Conservation (phyloP, 2,329 filamentous ascomycete species). For the Aureobasidium sp. region DNA sequence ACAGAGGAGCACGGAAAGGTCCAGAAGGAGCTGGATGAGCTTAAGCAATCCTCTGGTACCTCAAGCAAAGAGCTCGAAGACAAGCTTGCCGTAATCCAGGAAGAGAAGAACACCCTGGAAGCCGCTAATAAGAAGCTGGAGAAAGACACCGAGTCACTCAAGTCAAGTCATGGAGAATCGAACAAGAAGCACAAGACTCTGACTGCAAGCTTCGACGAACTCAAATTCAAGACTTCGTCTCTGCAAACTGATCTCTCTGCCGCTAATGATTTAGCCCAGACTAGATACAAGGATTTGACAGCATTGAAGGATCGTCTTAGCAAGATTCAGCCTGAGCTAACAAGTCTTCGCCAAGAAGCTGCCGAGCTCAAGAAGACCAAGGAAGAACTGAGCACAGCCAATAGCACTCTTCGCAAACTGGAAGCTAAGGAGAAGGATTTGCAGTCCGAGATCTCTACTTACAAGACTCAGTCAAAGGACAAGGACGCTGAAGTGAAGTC, state of each 20-base stretch:
- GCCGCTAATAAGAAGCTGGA: conserved; percentile 74
- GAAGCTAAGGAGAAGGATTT: conserved; percentile 88
- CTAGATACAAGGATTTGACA: conserved; percentile 87
- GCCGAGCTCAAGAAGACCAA: conserved; percentile 77
- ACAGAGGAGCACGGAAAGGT: conserved; percentile 23
- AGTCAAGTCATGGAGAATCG: conserved; percentile 50
- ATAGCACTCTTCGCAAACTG: conserved; percentile 73
- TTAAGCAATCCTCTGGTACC: conserved; percentile 21
- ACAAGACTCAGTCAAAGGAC: conserved; percentile 75
- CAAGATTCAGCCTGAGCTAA: conserved; percentile 88
- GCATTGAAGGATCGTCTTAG: conserved; percentile 83
- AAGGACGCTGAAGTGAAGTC: conserved; percentile 82
- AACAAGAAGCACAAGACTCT: conserved; percentile 63
- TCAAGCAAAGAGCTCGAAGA: conserved; percentile 68
- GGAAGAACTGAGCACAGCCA: conserved; percentile 74
- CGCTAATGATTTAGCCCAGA: conserved; percentile 86
- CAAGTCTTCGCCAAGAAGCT: conserved; percentile 80
- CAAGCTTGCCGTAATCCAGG: conserved; percentile 53
- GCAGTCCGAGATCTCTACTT: conserved; percentile 73
- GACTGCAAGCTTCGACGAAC: conserved; percentile 71
- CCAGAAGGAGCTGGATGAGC: conserved; percentile 22
- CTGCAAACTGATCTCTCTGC: conserved; percentile 88
- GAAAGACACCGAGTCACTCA: conserved; percentile 70
- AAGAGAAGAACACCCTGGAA: conserved; percentile 67
- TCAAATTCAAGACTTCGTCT: conserved; percentile 74